Conservation (phyloP, 768 basidiomycete species). For the Kwoniella heveanensis region DNA sequence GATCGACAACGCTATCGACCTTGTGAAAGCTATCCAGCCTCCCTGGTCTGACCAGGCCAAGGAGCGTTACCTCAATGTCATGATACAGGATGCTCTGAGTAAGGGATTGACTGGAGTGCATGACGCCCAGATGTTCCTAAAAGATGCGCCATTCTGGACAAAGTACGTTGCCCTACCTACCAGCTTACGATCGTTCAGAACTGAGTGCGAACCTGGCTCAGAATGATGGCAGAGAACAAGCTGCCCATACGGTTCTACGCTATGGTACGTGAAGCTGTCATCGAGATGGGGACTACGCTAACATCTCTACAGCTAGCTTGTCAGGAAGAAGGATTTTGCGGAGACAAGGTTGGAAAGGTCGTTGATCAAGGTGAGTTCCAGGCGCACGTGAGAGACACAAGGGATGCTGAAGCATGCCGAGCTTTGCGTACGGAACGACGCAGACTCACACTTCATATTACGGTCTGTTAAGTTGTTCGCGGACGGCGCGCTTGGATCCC, state of each 20-base stretch:
- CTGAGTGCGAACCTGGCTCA: conserved; percentile 55
- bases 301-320: conserved; percentile 44
- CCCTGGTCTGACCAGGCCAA: conserved; percentile 65
- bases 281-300: neutral
- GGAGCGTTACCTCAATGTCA: conserved; percentile 66
- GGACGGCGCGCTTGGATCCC: conserved; percentile 89
- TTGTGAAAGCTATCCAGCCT: conserved; percentile 66
- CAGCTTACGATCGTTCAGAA: too few relatives aligned
- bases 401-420: too few relatives aligned
- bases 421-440: too few relatives aligned
- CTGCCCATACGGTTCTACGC: conserved; percentile 63
- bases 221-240: conserved; percentile 68
- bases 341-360: conserved; percentile 64
- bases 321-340: conserved; percentile 66
- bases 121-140: conserved; percentile 67
- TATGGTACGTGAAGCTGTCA: conserved; percentile 34
- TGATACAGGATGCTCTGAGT: conserved; percentile 70
- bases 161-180: too few relatives aligned
- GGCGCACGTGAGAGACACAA: neutral
- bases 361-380: conserved; percentile 51
- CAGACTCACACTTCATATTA: conserved; percentile 67
- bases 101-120: conserved; percentile 84
- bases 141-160: conserved; percentile 67
- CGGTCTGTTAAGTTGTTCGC: conserved; percentile 52
- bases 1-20: conserved; percentile 76